Evolutionary conservation across 164 flowering plant species (phyloP).

Genomic region (Kingdonia uniflora): DNA sequence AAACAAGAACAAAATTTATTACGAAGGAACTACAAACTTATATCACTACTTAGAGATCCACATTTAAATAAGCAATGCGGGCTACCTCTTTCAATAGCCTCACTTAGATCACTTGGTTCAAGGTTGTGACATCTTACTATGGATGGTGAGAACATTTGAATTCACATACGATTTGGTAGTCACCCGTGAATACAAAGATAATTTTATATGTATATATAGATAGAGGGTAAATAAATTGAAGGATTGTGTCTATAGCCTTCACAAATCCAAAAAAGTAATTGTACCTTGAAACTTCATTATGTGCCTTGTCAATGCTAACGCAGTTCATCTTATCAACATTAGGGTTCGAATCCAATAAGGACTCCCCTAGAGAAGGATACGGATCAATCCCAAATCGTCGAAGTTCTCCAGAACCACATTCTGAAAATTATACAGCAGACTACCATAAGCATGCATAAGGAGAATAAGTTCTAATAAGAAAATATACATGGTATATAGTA

Average conservation of each 20-base stretch:
- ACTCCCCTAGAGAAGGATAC: slow-evolving; percentile 26
- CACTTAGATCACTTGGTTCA: slow-evolving; percentile 27
- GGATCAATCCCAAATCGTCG: slow-evolving; percentile 56
- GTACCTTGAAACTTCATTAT: slow-evolving; percentile 23
- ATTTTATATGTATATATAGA: too few relatives aligned
- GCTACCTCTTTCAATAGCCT: slow-evolving; percentile 32
- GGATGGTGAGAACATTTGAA: slow-evolving; percentile 17
- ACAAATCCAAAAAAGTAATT: too few relatives aligned
- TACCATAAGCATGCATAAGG: too few relatives aligned
- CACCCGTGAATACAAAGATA: too few relatives aligned
- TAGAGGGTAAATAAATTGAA: too few relatives aligned
- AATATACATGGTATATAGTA: too few relatives aligned
- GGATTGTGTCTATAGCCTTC: too few relatives aligned
- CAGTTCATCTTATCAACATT: slow-evolving; percentile 19
- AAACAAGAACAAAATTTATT: not conserved
- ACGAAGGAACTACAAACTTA: not conserved
- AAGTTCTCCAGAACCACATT: slow-evolving; percentile 28
- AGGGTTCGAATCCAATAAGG: slow-evolving; percentile 11
- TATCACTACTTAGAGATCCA: not conserved
- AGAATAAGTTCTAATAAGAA: too few relatives aligned
- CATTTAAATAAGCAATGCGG: not conserved
- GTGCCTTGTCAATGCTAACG: slow-evolving; percentile 10
- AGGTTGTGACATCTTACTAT: slow-evolving; percentile 22
- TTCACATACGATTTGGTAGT: not conserved
- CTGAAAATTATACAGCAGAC: slow-evolving; percentile 19